Evolutionary conservation across 2,329 filamentous ascomycete species (phyloP), one percentile per base, ranked within the genome.

Genomic region (Calonectria pteridis): DNA sequence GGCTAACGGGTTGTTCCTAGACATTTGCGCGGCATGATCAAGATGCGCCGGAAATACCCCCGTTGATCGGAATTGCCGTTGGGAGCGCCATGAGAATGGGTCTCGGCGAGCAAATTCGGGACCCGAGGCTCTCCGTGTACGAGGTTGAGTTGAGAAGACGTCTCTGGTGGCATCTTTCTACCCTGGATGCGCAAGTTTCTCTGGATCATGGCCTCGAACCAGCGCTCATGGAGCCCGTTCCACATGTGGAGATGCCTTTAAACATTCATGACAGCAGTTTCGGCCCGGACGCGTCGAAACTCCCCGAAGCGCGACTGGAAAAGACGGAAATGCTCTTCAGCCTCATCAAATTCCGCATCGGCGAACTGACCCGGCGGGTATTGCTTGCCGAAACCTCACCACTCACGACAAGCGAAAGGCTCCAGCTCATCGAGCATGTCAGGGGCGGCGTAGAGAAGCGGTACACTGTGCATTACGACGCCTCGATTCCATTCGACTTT

Each of bases 81-180:
- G 70, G 75, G 18, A 74, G 69, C 28, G 75, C 72, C 3, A 70
- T 71, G 68, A 72, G 63, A 28, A 75, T 82, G 16, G 78, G 79
- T 13, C 73, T 82, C 11, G 76, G 82, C 58, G 67, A 74, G 4
- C 77, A 81, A 23, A 74, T 72, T 4, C 33, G 73, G 26, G 29
- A 83, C 31, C 86, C 90, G 87, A 75, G 83, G 82, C 31, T 84
- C 90, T 7, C 85, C 4, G 85, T 88, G 0, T 88, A 90, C 71
- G 87, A 90, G 67, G 84, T 87, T 18, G 89, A 91, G 77, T 87
- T 90, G 80, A 84, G 89, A 2, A 85, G 89, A 49, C 83, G 89
- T 26, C 81, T 90, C 9, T 90, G 89, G 88, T 90, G 88, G 88
- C 86, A 88, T 68, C 84, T 90, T 6, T 88, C 85, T 75, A 84